Conservation (phyloP, 495 filamentous ascomycete species). For the Penicillium atrosanguineum region DNA sequence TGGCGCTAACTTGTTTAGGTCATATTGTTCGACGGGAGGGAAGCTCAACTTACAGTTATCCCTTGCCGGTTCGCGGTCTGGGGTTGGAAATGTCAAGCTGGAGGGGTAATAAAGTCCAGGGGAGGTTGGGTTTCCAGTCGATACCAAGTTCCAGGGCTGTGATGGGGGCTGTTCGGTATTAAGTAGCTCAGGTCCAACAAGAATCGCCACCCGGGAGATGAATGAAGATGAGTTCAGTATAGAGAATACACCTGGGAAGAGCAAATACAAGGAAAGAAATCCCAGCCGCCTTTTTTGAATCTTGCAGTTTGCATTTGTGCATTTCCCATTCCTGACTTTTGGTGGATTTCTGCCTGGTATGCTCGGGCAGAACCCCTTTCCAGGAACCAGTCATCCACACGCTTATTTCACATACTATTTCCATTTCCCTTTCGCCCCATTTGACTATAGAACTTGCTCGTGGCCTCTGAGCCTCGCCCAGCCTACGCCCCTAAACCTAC, state of each 20-base stretch:
- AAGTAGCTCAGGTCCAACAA: not conserved
- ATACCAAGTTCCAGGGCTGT: not conserved
- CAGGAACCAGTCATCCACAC: constrained; percentile 10
- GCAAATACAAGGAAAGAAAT: not conserved
- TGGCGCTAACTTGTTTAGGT: constrained; percentile 33
- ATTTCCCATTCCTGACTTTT: constrained; percentile 2
- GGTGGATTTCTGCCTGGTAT: constrained; percentile 11
- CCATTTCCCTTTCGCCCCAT: no score
- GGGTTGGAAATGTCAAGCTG: not conserved
- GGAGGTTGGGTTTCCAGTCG: not conserved
- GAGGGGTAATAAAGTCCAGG: not conserved
- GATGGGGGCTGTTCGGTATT: not conserved
- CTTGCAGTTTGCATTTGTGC: no score
- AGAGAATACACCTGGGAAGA: not conserved
- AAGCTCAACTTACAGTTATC: constrained; percentile 15
- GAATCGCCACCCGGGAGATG: not conserved
- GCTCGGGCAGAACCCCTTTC: constrained; percentile 12
- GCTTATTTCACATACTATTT: not conserved
- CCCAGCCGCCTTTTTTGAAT: not conserved
- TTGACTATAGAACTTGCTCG: no score
- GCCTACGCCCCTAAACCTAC: no score
- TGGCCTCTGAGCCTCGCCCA: no score
- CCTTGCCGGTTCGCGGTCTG: constrained; percentile 11
- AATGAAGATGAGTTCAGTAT: not conserved
- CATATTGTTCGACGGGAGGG: constrained; percentile 24